Evolutionary conservation across 176 grass and related monocot species (phyloP), one percentile per base, ranked within the genome.

Genomic region (Musa itinerans): DNA sequence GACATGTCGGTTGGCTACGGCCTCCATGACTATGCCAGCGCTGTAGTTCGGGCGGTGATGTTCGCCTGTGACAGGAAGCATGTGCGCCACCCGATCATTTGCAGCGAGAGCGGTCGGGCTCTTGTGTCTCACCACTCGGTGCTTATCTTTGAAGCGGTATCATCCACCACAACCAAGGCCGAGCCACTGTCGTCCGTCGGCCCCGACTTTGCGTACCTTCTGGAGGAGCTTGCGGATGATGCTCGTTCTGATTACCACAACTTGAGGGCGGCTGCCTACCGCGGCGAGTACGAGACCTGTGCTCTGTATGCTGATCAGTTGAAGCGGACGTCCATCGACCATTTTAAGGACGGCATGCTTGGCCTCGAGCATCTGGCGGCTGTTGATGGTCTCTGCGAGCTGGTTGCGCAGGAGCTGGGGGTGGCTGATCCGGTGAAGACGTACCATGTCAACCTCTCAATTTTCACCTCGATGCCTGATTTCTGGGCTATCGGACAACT

Each of bases 401-500:
- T 76, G 27, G 23, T 76, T 17, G 56, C 74, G 7, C 25, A 56
- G 56, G 74, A 76, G 74, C 27, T 22, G 1, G 56, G 57, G 0
- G 57, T 17, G 8, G 74, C 26, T 57, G 74, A 63, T 7, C 74
- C 74, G 74, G 74, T 64, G 22, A 54, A 16, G 29, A 63, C 74
- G 23, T 76, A 63, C 57, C 57, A 76, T 29, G 16, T 76, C 13
- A 76, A 64, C 27, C 57, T 76, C 34, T 76, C 74, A 0, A 23
- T 76, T 27, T 76, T 76, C 56, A 76, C 74, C 3, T 76, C 74
- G 56, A 62, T 76, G 34, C 74, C 74, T 0, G 74, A 76, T 14
- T 61, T 76, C 56, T 76, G 74, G 74, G 74, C 74, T 1, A 76
- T 76, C 34, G 74, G 74, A 17, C 74, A 76, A 34, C 74, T 76